phyloP scores from a whole-genome alignment of 2,329 filamentous ascomycete genomes.

The Fusarium vanettenii region DNA sequence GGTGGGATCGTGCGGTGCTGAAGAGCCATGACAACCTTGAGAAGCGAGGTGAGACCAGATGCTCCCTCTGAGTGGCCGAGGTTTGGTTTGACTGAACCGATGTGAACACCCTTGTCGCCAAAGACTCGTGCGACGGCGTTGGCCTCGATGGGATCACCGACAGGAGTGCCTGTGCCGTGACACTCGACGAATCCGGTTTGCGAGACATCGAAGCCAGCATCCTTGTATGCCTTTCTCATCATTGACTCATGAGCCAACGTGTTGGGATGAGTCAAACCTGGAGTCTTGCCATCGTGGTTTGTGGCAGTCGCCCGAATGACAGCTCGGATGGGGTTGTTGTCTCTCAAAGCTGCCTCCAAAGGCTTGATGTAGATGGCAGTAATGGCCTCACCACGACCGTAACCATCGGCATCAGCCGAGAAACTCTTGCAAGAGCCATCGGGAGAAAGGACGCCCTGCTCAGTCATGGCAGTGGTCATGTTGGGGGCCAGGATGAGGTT shows the following conservation, averaged over 20 bases:
- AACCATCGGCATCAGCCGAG: slow-evolving; percentile 57
- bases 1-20: slow-evolving; percentile 47
- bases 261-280: not conserved
- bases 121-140: slow-evolving; percentile 49
- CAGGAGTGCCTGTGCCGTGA: slow-evolving; percentile 58
- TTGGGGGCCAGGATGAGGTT: slow-evolving; percentile 49
- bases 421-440: slow-evolving; percentile 47
- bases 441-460: slow-evolving; percentile 43
- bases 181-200: slow-evolving; percentile 44
- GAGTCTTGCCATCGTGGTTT: not conserved
- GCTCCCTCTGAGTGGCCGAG: slow-evolving; percentile 52
- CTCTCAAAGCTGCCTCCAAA: slow-evolving; percentile 56
- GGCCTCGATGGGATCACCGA: slow-evolving; percentile 56
- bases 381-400: slow-evolving; percentile 59
- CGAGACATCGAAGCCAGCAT: not conserved
- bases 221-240: not conserved
- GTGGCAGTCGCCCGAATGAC: slow-evolving; percentile 23
- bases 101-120: slow-evolving; percentile 36
- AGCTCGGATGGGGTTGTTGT: slow-evolving; percentile 53
- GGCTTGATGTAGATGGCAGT: slow-evolving; percentile 56
- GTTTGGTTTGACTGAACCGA: slow-evolving; percentile 51
- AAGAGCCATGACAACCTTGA: slow-evolving; percentile 49
- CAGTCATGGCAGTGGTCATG: slow-evolving; percentile 34
- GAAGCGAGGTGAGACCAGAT: slow-evolving; percentile 42
- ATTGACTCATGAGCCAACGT: not conserved